Evolutionary conservation across 495 filamentous ascomycete genomes (phyloP).

Genomic region (Cercophora samala): DNA sequence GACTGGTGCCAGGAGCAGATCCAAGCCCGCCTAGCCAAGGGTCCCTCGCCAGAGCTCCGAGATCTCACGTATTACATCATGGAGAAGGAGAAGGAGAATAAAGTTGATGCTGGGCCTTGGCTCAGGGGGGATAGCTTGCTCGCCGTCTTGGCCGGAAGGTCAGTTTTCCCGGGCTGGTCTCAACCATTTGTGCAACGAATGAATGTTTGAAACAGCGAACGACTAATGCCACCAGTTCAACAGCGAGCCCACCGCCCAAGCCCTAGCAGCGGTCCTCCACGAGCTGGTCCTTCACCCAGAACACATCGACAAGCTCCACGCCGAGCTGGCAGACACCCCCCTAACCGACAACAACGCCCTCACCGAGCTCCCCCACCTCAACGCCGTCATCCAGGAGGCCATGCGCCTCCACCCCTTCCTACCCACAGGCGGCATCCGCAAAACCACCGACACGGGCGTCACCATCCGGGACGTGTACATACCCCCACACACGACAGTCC

Average conservation of each 20-base stretch:
- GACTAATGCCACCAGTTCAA: no score
- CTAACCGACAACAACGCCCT: constrained; percentile 7
- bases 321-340: not conserved
- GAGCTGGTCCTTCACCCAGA: not conserved
- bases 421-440: constrained; percentile 42
- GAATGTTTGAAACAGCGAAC: no score
- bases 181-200: no score
- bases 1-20: constrained; percentile 37
- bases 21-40: constrained; percentile 27
- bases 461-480: constrained; percentile 43
- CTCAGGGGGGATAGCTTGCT: constrained; percentile 9
- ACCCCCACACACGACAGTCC: constrained; percentile 41
- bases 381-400: constrained; percentile 53
- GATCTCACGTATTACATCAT: no score
- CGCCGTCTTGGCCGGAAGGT: constrained; percentile 8
- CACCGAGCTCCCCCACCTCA: constrained; percentile 32
- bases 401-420: constrained; percentile 52
- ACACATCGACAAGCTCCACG: not conserved
- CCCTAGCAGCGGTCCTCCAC: not conserved
- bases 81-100: no score
- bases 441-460: constrained; percentile 44
- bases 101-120: no score
- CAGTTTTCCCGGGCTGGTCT: no score
- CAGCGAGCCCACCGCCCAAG: constrained; percentile 1
- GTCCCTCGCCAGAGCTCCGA: not conserved